A percentile compares a stretch with the other conserved stretches of the same genome.
Conservation (phyloP, 192 early-diverging fungal species). For the Podila minutissima region DNA sequence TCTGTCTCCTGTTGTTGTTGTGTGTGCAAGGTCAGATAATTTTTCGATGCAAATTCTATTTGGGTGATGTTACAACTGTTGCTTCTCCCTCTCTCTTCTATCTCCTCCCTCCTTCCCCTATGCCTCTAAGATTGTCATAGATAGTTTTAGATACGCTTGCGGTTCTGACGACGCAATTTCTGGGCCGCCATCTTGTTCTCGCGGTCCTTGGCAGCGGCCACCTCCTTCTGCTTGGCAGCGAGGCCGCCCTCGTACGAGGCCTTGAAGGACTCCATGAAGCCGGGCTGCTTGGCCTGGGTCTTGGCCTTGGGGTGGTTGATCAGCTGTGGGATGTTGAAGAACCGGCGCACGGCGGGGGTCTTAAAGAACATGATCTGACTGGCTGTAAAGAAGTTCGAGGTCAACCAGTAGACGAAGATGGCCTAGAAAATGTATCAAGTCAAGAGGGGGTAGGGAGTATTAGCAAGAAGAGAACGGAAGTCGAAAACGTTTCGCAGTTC, state of each 20-base stretch:
- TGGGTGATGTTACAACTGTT: too few species aligned
- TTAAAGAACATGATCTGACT: conserved; percentile 75
- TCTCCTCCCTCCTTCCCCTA: too few species aligned
- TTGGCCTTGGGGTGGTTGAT: conserved; percentile 54
- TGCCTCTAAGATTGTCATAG: too few species aligned
- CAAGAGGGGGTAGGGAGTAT: neutral
- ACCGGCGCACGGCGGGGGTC: conserved; percentile 61
- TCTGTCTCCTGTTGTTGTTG: too few species aligned
- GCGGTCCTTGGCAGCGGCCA: conserved; percentile 26
- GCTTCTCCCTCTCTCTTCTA: too few species aligned
- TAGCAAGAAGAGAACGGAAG: conserved; percentile 24
- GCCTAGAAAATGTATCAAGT: conserved; percentile 54
- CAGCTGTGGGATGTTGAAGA: conserved; percentile 69
- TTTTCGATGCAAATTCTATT: too few species aligned
- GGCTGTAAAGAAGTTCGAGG: conserved; percentile 77
- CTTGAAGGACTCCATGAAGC: conserved; percentile 62
- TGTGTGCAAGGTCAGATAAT: too few species aligned
- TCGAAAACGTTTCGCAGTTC: conserved; percentile 1
- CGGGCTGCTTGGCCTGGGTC: conserved; percentile 40
- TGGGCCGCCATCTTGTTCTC: conserved; percentile 42
- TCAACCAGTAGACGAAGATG: conserved; percentile 89
- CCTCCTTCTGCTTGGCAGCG: conserved; percentile 41
- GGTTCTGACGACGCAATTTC: conserved; percentile 49
- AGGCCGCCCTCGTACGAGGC: conserved; percentile 49
- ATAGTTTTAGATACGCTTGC: conserved; percentile 37